These are phyloP conservation scores for Fistulina hepatica DNA, from an alignment of 1,284 basidiomycete species.

Conservation along the genomic window DNA sequence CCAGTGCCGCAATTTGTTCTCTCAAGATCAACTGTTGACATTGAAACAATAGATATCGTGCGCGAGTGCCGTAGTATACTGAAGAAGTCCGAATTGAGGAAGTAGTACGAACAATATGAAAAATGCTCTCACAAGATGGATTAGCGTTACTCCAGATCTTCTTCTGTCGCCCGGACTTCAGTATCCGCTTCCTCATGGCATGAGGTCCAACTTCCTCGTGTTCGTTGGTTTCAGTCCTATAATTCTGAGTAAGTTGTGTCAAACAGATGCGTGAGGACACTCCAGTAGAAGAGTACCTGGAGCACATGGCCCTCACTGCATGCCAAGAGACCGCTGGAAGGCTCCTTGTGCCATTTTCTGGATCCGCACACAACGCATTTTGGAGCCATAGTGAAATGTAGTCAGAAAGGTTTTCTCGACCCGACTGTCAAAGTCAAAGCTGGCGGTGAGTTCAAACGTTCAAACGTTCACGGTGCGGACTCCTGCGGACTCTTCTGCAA, in stretches of 20 bases:
- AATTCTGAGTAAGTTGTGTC: constrained; percentile 37
- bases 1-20: constrained; percentile 60
- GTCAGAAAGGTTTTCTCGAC: neutral
- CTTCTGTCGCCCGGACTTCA: constrained; percentile 44
- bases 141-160: constrained; percentile 40
- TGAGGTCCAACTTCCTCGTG: constrained; percentile 47
- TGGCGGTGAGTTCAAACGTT: too few species aligned
- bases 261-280: neutral
- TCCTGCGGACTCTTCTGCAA: too few species aligned
- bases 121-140: constrained; percentile 37
- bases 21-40: constrained; percentile 72
- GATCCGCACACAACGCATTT: constrained; percentile 64
- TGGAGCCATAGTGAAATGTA: constrained; percentile 34
- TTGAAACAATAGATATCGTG: constrained; percentile 69
- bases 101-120: constrained; percentile 1
- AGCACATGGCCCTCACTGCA: constrained; percentile 74
- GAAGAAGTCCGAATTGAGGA: too few species aligned
- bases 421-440: neutral
- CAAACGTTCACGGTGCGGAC: too few species aligned
- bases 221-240: constrained; percentile 61
- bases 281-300: constrained; percentile 35
- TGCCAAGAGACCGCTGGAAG: constrained; percentile 55
- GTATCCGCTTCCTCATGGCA: constrained; percentile 45
- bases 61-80: constrained; percentile 77
- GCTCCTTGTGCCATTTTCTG: constrained; percentile 69